Conservation (phyloP, 1,139 yeast genomes). For the Nakaseomyces delphensis region DNA sequence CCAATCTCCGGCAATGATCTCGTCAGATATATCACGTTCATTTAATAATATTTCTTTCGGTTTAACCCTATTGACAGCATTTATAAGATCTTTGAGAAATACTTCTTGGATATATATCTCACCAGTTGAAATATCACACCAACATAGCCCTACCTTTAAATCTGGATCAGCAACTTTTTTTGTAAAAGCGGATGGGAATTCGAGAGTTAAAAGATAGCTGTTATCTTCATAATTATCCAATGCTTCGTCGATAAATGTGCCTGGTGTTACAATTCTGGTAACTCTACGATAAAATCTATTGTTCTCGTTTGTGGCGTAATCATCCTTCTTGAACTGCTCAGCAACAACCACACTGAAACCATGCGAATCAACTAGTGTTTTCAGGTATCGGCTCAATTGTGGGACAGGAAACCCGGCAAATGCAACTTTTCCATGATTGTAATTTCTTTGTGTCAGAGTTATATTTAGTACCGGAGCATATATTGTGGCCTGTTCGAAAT, state of each 20-base stretch:
- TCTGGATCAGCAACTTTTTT: conserved; percentile 40
- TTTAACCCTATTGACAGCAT: conserved; percentile 32
- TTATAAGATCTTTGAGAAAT: conserved; percentile 28
- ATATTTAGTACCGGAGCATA: conserved; percentile 67
- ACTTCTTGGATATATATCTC: conserved; percentile 49
- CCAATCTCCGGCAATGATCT: conserved; percentile 44
- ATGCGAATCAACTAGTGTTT: conserved; percentile 59
- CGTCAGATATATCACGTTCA: conserved; percentile 23
- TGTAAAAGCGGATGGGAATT: conserved; percentile 45
- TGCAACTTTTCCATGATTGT: conserved; percentile 47
- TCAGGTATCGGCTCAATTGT: conserved; percentile 65
- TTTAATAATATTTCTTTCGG: conserved; percentile 35
- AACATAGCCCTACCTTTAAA: conserved; percentile 59
- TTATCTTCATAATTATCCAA: conserved; percentile 65
- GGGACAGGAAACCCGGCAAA: conserved; percentile 87
- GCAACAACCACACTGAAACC: conserved; percentile 70
- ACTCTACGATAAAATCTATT: conserved; percentile 56
- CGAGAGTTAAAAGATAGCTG: conserved; percentile 60
- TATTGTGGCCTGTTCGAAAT: conserved; percentile 75
- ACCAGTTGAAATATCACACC: conserved; percentile 88
- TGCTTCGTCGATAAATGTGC: conserved; percentile 83
- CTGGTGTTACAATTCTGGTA: conserved; percentile 80
- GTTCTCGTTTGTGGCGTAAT: conserved; percentile 21
- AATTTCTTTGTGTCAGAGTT: conserved; percentile 42
- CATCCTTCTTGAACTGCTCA: conserved; percentile 46